Conservation (phyloP, 257 asterid species). For the Euphrasia confusa region DNA sequence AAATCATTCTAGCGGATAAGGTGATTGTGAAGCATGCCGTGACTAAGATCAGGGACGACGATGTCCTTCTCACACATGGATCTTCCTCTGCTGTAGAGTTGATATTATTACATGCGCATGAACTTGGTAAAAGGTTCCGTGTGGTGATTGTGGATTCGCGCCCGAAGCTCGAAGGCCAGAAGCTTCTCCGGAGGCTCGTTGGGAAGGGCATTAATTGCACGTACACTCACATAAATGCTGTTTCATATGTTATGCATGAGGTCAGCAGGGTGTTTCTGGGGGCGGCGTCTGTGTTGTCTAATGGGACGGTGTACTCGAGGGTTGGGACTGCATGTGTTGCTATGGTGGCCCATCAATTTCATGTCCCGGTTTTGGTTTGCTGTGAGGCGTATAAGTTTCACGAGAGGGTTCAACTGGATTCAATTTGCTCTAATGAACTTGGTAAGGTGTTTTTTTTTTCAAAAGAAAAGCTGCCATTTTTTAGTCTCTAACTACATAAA, state of each 20-base stretch:
- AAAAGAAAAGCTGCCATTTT: too few species aligned
- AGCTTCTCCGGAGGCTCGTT: slow-evolving; percentile 72
- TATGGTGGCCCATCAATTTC: slow-evolving; percentile 88
- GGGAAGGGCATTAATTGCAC: slow-evolving; percentile 79
- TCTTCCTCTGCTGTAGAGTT: slow-evolving; percentile 83
- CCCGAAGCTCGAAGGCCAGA: slow-evolving; percentile 85
- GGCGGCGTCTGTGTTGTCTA: slow-evolving; percentile 76
- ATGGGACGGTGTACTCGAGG: slow-evolving; percentile 90
- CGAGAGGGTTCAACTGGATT: slow-evolving; percentile 92
- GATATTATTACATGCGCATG: slow-evolving; percentile 74
- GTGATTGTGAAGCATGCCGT: slow-evolving; percentile 80
- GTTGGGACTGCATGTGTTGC: slow-evolving; percentile 93
- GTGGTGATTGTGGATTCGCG: slow-evolving; percentile 83
- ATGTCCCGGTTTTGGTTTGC: slow-evolving; percentile 71
- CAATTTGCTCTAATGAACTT: slow-evolving; percentile 86
- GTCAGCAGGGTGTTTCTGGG: slow-evolving; percentile 77
- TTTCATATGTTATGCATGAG: slow-evolving; percentile 83
- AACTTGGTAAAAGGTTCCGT: slow-evolving; percentile 73
- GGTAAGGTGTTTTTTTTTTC: slow-evolving; percentile 34
- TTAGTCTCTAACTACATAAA: too few species aligned
- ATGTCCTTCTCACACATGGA: slow-evolving; percentile 80
- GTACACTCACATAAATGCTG: slow-evolving; percentile 76
- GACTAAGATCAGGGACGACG: slow-evolving; percentile 76
- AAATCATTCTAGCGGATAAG: slow-evolving; percentile 75
- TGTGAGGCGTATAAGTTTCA: slow-evolving; percentile 93